A percentile compares a stretch with the other conserved stretches of the same genome.
Conservation (phyloP, 495 filamentous ascomycete genomes). For the Aspergillus nidulans region DNA sequence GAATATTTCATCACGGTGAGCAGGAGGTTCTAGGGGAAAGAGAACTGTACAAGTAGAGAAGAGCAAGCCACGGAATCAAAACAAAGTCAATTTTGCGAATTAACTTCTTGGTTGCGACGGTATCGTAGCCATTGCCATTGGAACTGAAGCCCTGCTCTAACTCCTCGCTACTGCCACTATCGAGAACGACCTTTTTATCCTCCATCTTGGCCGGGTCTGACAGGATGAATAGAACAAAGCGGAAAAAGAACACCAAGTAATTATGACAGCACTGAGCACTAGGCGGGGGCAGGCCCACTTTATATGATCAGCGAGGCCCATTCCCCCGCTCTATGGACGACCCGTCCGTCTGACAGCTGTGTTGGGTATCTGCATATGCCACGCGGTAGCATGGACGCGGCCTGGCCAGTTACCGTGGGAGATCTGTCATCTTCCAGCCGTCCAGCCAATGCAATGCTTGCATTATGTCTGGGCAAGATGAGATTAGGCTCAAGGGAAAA, state of each 20-base stretch:
- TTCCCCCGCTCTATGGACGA: not conserved
- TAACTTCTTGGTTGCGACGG: constrained; percentile 6
- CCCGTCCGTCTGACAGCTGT: not conserved
- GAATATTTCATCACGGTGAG: no score
- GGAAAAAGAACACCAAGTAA: not conserved
- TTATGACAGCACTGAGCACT: not conserved
- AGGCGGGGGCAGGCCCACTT: not conserved
- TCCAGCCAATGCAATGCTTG: not conserved
- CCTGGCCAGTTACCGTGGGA: not conserved
- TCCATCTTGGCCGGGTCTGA: not conserved
- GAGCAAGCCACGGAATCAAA: constrained; percentile 15
- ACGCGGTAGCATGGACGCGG: not conserved
- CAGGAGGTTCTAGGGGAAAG: not conserved
- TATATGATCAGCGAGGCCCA: constrained; percentile 2
- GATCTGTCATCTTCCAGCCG: not conserved
- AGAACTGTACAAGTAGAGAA: constrained; percentile 14
- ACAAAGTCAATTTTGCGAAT: constrained; percentile 14
- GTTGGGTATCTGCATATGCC: not conserved
- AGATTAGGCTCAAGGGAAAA: constrained; percentile 16
- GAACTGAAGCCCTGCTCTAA: constrained; percentile 1
- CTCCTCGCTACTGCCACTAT: constrained; percentile 8
- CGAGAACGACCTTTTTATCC: constrained; percentile 5
- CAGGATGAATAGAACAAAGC: not conserved
- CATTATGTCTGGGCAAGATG: not conserved
- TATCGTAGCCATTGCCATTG: not conserved